phyloP scores from a whole-genome alignment of 2,329 filamentous ascomycete species.

The Fusarium armeniacum region DNA sequence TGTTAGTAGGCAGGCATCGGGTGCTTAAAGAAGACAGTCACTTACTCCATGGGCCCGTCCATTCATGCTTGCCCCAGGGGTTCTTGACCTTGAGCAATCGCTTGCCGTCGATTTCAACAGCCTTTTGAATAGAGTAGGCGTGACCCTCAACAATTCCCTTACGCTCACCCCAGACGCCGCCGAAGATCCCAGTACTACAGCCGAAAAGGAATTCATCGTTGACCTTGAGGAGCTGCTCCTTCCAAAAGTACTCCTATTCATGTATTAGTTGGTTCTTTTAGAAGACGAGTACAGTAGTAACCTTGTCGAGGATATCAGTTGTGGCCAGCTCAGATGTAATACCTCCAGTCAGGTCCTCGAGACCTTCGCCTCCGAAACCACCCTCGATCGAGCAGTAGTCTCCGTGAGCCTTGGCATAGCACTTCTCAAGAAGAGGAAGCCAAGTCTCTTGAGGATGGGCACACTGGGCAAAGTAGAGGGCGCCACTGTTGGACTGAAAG shows the following conservation, averaged over 20 bases:
- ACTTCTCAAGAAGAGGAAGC: slow-evolving; percentile 84
- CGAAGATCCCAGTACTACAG: slow-evolving; percentile 64
- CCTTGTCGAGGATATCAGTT: slow-evolving; percentile 79
- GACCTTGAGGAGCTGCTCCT: slow-evolving; percentile 80
- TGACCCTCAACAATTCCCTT: slow-evolving; percentile 72
- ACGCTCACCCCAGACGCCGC: slow-evolving; percentile 55
- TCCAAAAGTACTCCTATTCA: slow-evolving; percentile 73
- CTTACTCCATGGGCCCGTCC: slow-evolving; percentile 81
- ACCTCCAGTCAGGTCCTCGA: slow-evolving; percentile 74
- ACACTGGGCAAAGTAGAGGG: slow-evolving; percentile 83
- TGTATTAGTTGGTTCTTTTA: neutral
- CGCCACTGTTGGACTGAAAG: slow-evolving; percentile 80
- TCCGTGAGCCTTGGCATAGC: slow-evolving; percentile 84
- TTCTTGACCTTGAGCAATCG: slow-evolving; percentile 78
- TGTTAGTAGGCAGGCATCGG: slow-evolving; percentile 31
- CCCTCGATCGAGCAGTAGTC: slow-evolving; percentile 83
- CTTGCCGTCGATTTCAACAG: slow-evolving; percentile 68
- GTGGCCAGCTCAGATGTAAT: slow-evolving; percentile 76
- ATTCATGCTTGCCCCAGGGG: slow-evolving; percentile 85
- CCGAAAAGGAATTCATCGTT: slow-evolving; percentile 83
- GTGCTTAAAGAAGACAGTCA: neutral
- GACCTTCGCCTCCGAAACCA: slow-evolving; percentile 73
- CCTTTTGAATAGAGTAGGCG: slow-evolving; percentile 73
- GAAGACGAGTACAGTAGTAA: slow-evolving; percentile 55
- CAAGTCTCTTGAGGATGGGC: slow-evolving; percentile 82